These are phyloP conservation scores for Cephalotrichum gorgonifer DNA, from an alignment of 2,329 filamentous ascomycete genomes.

Conservation along the genomic window DNA sequence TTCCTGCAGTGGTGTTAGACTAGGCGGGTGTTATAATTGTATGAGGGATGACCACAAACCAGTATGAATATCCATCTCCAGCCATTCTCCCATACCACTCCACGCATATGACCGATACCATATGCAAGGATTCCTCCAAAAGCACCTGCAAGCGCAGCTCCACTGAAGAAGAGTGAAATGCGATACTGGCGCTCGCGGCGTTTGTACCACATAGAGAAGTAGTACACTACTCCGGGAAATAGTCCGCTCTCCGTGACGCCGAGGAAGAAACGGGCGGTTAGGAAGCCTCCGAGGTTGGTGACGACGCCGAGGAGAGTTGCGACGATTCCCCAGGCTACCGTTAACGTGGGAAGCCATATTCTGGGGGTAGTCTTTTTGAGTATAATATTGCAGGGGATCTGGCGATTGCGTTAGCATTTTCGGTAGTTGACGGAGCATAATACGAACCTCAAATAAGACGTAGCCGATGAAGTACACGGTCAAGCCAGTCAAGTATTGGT, in stretches of 20 bases:
- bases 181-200: conserved; percentile 42
- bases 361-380: conserved; percentile 49
- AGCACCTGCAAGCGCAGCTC: conserved; percentile 42
- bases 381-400: conserved; percentile 53
- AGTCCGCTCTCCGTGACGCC: conserved; percentile 43
- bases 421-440: conserved; percentile 1
- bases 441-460: conserved; percentile 40
- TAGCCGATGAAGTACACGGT: conserved; percentile 58
- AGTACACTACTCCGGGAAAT: conserved; percentile 40
- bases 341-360: conserved; percentile 47
- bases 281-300: conserved; percentile 37
- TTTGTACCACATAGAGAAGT: conserved; percentile 46
- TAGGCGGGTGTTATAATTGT: not conserved
- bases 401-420: not conserved
- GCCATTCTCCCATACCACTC: conserved; percentile 38
- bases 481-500: conserved; percentile 54
- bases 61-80: conserved; percentile 54
- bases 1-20: conserved; percentile 29
- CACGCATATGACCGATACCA: conserved; percentile 44
- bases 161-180: conserved; percentile 45
- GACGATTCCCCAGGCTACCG: conserved; percentile 38
- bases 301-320: conserved; percentile 28
- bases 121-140: conserved; percentile 46
- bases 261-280: conserved; percentile 43
- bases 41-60: conserved; percentile 18